Conservation (phyloP, 2,329 filamentous ascomycete species). For the Dactylellina leptospora region DNA sequence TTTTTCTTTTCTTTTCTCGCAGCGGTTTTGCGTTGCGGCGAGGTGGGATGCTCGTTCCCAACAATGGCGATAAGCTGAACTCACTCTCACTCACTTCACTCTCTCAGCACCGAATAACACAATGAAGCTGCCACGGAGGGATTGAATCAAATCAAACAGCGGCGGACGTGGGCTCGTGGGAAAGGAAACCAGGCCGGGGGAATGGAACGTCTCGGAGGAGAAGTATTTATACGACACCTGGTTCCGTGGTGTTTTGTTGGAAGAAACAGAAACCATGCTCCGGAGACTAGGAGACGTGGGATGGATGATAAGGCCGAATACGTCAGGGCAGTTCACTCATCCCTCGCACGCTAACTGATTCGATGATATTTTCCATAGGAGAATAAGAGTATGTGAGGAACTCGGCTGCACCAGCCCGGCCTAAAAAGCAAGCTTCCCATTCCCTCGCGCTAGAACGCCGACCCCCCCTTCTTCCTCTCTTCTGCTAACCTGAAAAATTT, state of each 20-base stretch:
- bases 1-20: slow-evolving; percentile 3
- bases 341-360: too few relatives aligned
- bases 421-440: not conserved
- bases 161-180: not conserved
- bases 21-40: not conserved
- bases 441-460: slow-evolving; percentile 24
- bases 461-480: too few relatives aligned
- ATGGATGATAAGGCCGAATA: slow-evolving; percentile 2
- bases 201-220: slow-evolving; percentile 19
- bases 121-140: too few relatives aligned
- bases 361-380: too few relatives aligned
- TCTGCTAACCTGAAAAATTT: too few relatives aligned
- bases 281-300: slow-evolving; percentile 19
- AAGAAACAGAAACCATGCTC: slow-evolving; percentile 1
- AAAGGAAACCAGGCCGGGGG: not conserved
- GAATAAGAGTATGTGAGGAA: not conserved
- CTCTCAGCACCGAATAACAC: too few relatives aligned
- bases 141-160: too few relatives aligned
- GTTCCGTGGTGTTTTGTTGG: not conserved
- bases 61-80: slow-evolving; percentile 12
- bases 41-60: slow-evolving; percentile 6
- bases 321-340: not conserved
- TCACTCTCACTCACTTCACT: too few relatives aligned
- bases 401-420: slow-evolving; percentile 21
- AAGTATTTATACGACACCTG: slow-evolving; percentile 6